A percentile compares a stretch with the other conserved stretches of the same genome.
Evolutionary conservation across 257 asterid genomes (phyloP).

Genomic region (Solanum verrucosum): DNA sequence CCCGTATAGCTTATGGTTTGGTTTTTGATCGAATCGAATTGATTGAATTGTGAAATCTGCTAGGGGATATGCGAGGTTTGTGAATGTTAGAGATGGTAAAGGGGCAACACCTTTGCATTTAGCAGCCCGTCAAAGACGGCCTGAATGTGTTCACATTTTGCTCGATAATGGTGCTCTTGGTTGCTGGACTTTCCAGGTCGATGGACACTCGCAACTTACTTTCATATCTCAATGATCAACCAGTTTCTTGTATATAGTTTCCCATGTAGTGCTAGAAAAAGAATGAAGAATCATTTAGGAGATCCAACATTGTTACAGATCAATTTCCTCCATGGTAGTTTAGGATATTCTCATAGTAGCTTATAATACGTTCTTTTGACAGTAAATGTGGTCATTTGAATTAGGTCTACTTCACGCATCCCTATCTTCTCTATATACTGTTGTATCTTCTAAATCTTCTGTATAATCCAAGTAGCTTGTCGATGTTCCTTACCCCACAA

Average conservation of each 20-base stretch:
- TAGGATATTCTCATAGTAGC: neutral
- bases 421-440: neutral
- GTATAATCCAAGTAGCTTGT: neutral
- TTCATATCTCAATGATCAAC: neutral
- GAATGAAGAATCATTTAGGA: neutral
- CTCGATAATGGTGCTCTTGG: slow-evolving; percentile 62
- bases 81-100: slow-evolving; percentile 85
- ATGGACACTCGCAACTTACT: neutral
- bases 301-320: neutral
- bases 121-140: slow-evolving; percentile 70
- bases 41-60: neutral
- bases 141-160: slow-evolving; percentile 63
- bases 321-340: neutral
- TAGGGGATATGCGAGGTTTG: slow-evolving; percentile 88
- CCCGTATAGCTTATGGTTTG: too few species aligned
- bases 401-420: neutral
- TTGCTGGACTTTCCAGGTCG: too few species aligned
- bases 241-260: neutral
- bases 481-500: too few species aligned
- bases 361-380: neutral
- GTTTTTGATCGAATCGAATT: too few species aligned
- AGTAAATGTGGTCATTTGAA: neutral
- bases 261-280: neutral
- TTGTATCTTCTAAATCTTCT: neutral
- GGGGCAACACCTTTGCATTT: slow-evolving; percentile 94